A percentile compares a stretch with the other conserved stretches of the same genome.
These are phyloP conservation scores for Patellaria atrata DNA, from an alignment of 495 filamentous ascomycete species.

Conservation along the genomic window DNA sequence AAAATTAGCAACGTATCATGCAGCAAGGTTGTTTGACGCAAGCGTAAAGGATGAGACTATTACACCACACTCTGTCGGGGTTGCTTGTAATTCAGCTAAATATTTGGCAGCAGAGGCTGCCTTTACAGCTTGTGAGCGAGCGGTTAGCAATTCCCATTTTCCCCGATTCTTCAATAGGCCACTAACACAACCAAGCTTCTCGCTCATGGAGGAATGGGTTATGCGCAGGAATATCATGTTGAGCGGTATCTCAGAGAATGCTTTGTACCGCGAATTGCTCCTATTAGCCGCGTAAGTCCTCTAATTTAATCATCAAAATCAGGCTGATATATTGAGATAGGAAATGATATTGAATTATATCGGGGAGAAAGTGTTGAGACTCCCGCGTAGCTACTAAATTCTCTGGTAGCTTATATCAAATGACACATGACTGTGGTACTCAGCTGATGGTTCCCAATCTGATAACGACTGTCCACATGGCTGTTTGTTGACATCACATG, in stretches of 20 bases:
- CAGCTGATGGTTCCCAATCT: too few relatives aligned
- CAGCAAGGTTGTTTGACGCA: slow-evolving; percentile 54
- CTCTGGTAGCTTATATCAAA: too few relatives aligned
- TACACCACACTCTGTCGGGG: slow-evolving; percentile 48
- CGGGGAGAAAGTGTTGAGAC: slow-evolving; percentile 51
- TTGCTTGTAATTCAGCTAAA: slow-evolving; percentile 63
- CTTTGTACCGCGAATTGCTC: slow-evolving; percentile 60
- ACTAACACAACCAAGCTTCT: slow-evolving; percentile 24
- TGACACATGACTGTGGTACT: too few relatives aligned
- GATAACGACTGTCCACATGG: too few relatives aligned
- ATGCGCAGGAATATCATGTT: slow-evolving; percentile 65
- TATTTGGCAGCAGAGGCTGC: slow-evolving; percentile 69
- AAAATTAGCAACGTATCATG: slow-evolving; percentile 65
- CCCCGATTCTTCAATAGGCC: not conserved
- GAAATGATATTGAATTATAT: slow-evolving; percentile 76
- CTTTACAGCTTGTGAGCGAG: slow-evolving; percentile 57
- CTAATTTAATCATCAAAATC: slow-evolving; percentile 1
- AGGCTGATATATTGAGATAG: slow-evolving; percentile 2
- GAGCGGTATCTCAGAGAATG: slow-evolving; percentile 63
- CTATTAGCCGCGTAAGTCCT: slow-evolving; percentile 42
- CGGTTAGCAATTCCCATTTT: slow-evolving; percentile 26
- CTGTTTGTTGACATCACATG: too few relatives aligned
- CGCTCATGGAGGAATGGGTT: slow-evolving; percentile 62
- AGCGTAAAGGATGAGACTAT: slow-evolving; percentile 39
- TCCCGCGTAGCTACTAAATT: slow-evolving; percentile 43